A percentile compares a stretch with the other conserved stretches of the same genome.
Evolutionary conservation across 805 yeast genomes (phyloP).

Genomic region (Pichia heedii): DNA sequence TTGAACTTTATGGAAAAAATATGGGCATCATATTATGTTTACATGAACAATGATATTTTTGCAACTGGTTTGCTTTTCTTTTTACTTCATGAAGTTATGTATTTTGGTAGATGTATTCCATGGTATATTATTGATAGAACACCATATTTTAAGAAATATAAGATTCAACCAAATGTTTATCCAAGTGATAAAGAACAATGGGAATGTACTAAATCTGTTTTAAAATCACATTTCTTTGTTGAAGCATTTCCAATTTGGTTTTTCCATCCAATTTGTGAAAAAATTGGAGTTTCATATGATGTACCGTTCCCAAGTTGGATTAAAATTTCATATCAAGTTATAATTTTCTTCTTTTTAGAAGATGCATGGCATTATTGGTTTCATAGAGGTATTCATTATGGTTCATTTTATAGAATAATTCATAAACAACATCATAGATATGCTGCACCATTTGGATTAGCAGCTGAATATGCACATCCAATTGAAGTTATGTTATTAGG

Average conservation of each 20-base stretch:
- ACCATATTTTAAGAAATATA: constrained; percentile 78
- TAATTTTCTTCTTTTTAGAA: constrained; percentile 74
- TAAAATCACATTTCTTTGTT: constrained; percentile 80
- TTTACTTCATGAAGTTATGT: constrained; percentile 74
- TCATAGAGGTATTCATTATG: constrained; percentile 85
- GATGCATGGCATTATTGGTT: constrained; percentile 97
- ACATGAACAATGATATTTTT: constrained; percentile 75
- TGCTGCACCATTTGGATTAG: constrained; percentile 95
- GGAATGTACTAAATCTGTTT: constrained; percentile 82
- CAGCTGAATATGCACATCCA: constrained; percentile 98
- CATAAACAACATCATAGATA: constrained; percentile 98
- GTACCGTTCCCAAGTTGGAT: constrained; percentile 77
- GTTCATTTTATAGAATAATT: constrained; percentile 80
- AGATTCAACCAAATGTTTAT: constrained; percentile 79
- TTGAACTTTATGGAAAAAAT: constrained; percentile 45
- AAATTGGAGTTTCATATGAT: constrained; percentile 62
- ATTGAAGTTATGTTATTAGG: constrained; percentile 86
- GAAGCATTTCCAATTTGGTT: constrained; percentile 97
- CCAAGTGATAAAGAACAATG: constrained; percentile 81
- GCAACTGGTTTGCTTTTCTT: constrained; percentile 90
- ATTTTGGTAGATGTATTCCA: constrained; percentile 87
- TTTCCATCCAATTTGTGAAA: constrained; percentile 85
- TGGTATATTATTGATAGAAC: constrained; percentile 84
- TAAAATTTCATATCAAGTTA: constrained; percentile 57
- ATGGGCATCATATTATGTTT: constrained; percentile 88